Conservation (phyloP, 2,329 filamentous ascomycete genomes). For the Macrophomina phaseolina region DNA sequence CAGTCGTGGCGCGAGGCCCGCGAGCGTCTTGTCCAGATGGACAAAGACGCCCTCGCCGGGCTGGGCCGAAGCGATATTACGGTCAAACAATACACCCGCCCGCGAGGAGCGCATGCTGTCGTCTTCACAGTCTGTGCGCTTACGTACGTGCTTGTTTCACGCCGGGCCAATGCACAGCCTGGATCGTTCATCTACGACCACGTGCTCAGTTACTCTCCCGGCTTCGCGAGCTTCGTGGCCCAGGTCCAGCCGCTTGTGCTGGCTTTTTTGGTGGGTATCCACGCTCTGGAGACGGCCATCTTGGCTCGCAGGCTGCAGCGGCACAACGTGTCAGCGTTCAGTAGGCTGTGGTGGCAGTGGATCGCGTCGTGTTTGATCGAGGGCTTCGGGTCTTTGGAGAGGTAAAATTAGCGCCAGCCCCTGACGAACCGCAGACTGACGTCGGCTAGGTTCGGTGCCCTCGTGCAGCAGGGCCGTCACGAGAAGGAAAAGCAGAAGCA, state of each 20-base stretch:
- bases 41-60: constrained; percentile 61
- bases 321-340: constrained; percentile 58
- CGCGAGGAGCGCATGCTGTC: constrained; percentile 57
- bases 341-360: constrained; percentile 61
- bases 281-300: constrained; percentile 65
- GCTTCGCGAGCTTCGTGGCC: constrained; percentile 64
- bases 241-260: constrained; percentile 66
- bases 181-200: constrained; percentile 44
- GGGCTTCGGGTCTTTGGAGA: constrained; percentile 55
- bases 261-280: constrained; percentile 65
- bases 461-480: constrained; percentile 30
- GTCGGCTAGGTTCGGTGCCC: constrained; percentile 23
- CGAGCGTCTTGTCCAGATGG: constrained; percentile 75
- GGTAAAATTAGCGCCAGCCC: constrained; percentile 35
- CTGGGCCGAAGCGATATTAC: constrained; percentile 66
- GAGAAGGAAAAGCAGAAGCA: constrained; percentile 49
- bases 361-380: constrained; percentile 58
- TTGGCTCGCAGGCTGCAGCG: constrained; percentile 56
- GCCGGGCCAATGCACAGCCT: constrained; percentile 40
- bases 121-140: constrained; percentile 56
- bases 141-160: constrained; percentile 39
- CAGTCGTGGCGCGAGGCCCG: constrained; percentile 70
- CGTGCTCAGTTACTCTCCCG: constrained; percentile 57
- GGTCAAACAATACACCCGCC: constrained; percentile 59
- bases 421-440: constrained; percentile 16